Base-by-base conservation (phyloP, 2,329 filamentous ascomycete genomes). In the Trichoderma sp. region DNA sequence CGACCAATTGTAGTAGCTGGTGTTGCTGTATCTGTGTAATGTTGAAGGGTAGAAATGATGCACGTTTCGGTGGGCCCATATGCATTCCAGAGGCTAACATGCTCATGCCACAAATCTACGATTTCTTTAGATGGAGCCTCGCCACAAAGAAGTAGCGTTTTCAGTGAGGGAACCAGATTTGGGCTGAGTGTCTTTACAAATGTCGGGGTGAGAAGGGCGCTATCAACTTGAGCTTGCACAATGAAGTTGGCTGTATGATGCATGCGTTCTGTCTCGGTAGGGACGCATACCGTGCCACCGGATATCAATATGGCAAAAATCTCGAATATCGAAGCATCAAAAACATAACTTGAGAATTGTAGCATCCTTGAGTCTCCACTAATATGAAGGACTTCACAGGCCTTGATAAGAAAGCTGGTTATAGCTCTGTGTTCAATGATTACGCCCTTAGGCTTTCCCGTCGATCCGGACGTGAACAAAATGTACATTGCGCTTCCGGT, bases 41-140 rank as follows among this genome's bases (percentile, higher is more conserved):
- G 19, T 2, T 45, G 29, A 10, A 48, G 12, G 15, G 39, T 25
- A 0, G 61, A 48, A 2, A 3, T 5, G 35, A 61, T 29, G n/a
- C 56, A 67, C 0, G 34, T 63, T 17, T 72, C 71, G 3, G 71
- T 65, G 4, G 72, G 72, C 1, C 74, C 73, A 7, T 71, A 75
- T 72, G 79, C 80, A 22, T 70, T 71, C n/a, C 68, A 10, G 0
- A 73, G 22, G 2, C 13, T 22, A 0, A 69, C 54, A 1, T 53
- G 27, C 10, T 50, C 68, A 12, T 32, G 25, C 74, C 74, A 75
- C 1, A 6, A 17, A 7, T 60, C 52, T 2, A 57, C 0, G 19
- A 2, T 64, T 67, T 25, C 69, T 77, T 7, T 83, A 78, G 64
- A 84, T 0, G 69, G 19, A n/a, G 68, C 29, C n/a, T 72, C 71